phyloP scores from a whole-genome alignment of 1,284 basidiomycete species.

The Trichosporon sp. region DNA sequence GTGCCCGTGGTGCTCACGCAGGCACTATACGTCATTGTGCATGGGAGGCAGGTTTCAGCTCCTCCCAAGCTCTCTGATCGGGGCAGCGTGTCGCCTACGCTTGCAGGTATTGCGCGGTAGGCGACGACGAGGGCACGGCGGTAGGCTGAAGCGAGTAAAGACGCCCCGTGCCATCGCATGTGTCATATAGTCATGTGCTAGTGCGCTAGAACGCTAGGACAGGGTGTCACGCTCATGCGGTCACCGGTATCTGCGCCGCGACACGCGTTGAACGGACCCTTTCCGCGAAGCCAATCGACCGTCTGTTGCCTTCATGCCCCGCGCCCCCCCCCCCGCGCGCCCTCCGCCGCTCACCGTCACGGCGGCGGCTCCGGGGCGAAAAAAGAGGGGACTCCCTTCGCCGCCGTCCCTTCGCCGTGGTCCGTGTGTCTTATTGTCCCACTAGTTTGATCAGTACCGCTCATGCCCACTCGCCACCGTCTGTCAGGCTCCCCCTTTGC shows the following conservation, averaged over 20 bases:
- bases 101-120: not conserved
- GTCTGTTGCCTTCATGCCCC: not conserved
- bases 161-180: constrained; percentile 9
- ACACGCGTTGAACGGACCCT: constrained; percentile 17
- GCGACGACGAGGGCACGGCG: not conserved
- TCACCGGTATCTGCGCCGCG: constrained; percentile 15
- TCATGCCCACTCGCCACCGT: not conserved
- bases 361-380: not conserved
- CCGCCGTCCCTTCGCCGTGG: not conserved
- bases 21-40: not conserved
- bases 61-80: not conserved
- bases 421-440: constrained; percentile 10
- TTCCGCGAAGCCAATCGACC: not conserved
- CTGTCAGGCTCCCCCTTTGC: not conserved
- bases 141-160: not conserved
- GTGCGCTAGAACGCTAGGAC: not conserved
- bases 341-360: not conserved
- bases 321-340: not conserved
- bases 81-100: not conserved
- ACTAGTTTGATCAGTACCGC: constrained; percentile 3
- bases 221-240: constrained; percentile 12
- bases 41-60: not conserved
- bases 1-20: not conserved
- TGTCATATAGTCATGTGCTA: constrained; percentile 14
- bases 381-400: not conserved